phyloP scores from a whole-genome alignment of 2,329 filamentous ascomycete genomes.

The Dactylellina leptospora region DNA sequence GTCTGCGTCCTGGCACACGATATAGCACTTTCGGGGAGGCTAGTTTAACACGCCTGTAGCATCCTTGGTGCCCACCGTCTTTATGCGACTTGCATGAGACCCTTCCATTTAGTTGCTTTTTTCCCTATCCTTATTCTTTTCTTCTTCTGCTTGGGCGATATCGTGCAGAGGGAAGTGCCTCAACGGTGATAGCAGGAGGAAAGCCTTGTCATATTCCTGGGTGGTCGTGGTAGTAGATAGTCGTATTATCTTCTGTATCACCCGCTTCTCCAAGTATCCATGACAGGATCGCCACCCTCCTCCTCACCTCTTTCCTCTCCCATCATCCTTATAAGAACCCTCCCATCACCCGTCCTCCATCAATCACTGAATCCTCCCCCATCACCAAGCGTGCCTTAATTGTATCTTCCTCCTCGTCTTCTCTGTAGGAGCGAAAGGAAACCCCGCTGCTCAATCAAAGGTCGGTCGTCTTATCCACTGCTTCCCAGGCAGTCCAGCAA shows the following conservation, averaged over 20 bases:
- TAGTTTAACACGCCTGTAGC: constrained; percentile 22
- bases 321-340: constrained; percentile 35
- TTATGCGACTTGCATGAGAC: constrained; percentile 48
- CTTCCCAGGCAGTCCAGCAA: constrained; percentile 3
- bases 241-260: constrained; percentile 30
- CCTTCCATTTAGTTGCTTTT: constrained; percentile 47
- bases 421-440: constrained; percentile 14
- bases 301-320: constrained; percentile 24
- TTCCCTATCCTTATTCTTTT: constrained; percentile 28
- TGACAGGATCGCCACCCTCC: constrained; percentile 34
- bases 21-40: constrained; percentile 26
- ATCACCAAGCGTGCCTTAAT: constrained; percentile 22
- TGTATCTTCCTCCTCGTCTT: constrained; percentile 18
- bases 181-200: constrained; percentile 22
- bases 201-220: constrained; percentile 18
- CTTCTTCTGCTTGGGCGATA: constrained; percentile 20
- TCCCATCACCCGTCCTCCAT: constrained; percentile 22
- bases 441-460: background rate
- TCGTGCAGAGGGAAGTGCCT: constrained; percentile 38
- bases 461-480: constrained; percentile 17
- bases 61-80: constrained; percentile 5
- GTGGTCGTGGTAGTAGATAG: constrained; percentile 15
- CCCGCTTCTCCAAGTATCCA: constrained; percentile 32
- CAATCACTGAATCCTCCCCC: constrained; percentile 2
- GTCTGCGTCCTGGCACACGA: constrained; percentile 42